Evolutionary conservation across 2,329 filamentous ascomycete genomes (phyloP).

Genomic region (Stylonectria norvegica): DNA sequence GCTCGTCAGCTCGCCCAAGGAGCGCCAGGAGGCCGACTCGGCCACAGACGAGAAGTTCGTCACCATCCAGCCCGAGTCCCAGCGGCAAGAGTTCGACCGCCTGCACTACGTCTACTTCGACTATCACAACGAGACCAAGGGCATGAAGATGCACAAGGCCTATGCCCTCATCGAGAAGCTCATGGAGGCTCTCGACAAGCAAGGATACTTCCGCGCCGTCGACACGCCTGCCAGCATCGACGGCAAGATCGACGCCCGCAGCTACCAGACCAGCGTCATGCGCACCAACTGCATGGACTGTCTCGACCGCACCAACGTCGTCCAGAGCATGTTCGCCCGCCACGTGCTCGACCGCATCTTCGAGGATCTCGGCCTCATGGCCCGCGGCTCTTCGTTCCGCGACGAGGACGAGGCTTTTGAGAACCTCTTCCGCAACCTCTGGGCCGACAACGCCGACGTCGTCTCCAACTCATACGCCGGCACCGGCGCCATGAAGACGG

Average conservation of each 20-base stretch:
- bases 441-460: constrained; percentile 97
- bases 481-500: constrained; percentile 95
- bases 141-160: constrained; percentile 87
- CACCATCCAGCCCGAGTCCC: constrained; percentile 63
- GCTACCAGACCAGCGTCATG: constrained; percentile 82
- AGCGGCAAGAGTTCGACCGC: constrained; percentile 66
- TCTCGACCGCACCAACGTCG: constrained; percentile 93
- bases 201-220: constrained; percentile 89
- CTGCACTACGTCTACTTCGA: constrained; percentile 98
- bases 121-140: constrained; percentile 97
- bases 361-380: constrained; percentile 75
- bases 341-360: constrained; percentile 88
- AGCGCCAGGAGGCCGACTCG: constrained; percentile 62
- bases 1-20: constrained; percentile 65
- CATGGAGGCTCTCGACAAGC: constrained; percentile 68
- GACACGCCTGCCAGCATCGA: constrained; percentile 72
- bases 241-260: constrained; percentile 74
- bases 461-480: constrained; percentile 92
- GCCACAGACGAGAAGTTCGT: constrained; percentile 77
- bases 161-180: constrained; percentile 82
- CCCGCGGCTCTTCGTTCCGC: constrained; percentile 71
- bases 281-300: constrained; percentile 99
- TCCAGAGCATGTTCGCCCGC: constrained; percentile 93
- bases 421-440: constrained; percentile 89
- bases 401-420: constrained; percentile 79